Base-by-base conservation (phyloP, 2,329 filamentous ascomycete species). In the Diaporthe caulivora region DNA sequence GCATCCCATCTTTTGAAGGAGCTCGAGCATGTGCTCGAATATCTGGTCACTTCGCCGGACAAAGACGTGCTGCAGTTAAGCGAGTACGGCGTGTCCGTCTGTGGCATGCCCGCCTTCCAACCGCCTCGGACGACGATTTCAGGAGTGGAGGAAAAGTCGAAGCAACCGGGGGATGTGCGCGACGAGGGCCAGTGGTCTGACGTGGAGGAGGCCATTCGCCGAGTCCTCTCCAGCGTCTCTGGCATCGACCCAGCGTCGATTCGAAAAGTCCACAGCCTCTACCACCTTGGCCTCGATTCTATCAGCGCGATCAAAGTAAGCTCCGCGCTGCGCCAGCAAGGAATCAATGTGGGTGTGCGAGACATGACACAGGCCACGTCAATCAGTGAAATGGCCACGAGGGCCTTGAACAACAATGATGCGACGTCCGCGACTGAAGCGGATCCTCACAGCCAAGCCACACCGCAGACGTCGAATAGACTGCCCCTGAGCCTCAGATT, bases 241-340 rank as follows among this genome's bases (percentile, higher is more conserved):
- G 89, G 88, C 21, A 82, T 93, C 0, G 84, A 91, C 0, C 82
- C 86, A 24, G 79, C 85, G 0, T 85, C 90, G 1, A 93, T 98
- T 68, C 82, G 84, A 3, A 87, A 86, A 71, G 84, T 86, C 0
- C 89, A 91, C 67, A 94, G 89, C 0, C 89, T 98, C 17, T 97
- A 97, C 81, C 92, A 97, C 76, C 87, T 98, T 1, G 95, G 95
- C 0, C 89, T 98, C 1, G 95, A 98, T 80, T 98, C 95, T 0
- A 97, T 98, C 81, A 96, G 92, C 76, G 93, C 95, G 1, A 97
- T 98, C 84, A 97, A 97, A 78, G 91, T 95, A 4, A 91, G 92
- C 11, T 89, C 92, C 0, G 85, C 95, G 10, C 84, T 98, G 5
- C 91, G 90, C 54, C 93, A 89, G 76, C 83, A 87, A 54, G 89